Evolutionary conservation across 1,139 yeast species (phyloP), one percentile per base, ranked within the genome.

Genomic region (Debaryomyces sp.): DNA sequence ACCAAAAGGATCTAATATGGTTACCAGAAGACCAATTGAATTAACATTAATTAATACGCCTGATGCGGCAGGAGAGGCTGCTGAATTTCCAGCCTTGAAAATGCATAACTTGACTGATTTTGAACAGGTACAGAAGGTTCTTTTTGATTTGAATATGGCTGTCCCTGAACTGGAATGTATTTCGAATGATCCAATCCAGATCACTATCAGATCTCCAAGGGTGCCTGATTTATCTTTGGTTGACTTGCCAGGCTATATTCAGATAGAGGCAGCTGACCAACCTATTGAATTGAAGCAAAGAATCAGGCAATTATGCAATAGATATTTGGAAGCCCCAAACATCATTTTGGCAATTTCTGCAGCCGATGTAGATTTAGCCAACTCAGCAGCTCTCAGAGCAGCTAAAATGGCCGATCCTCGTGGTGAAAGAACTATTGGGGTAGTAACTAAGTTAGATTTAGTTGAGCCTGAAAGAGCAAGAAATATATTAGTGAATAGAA

Each of bases 291-390:
- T 95, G 54, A 92, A 94, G 63, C 78, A 78, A 42, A 89, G 86
- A 62, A 95, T 95, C 57, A 77, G 89, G 53, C 81, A 78, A 47
- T 73, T 95, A 27, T 94, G 98, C 67, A 88, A 89, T 56, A 82
- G 84, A 61, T 95, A 95, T 64, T 78, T 95, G 57, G 91, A 88
- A 60, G 84, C 88, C 7, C 99, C 99, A 15, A 95, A 95, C 62
- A 89, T 95, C 48, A 95, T 95, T 39, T 75, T 95, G 58, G 99
- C 99, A 0, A 94, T 95, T 30, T 89, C 96, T 12, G 94, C 99
- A 1, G 99, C 99, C 0, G 98, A 95, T 69, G 99, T 94, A 2
- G 99, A 95, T 73, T 76, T 95, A 62, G 99, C 99, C 1, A 94
- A 94, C 64, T 90, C 97, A 32, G 84, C 97, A 2, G 98, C 99